Evolutionary conservation across 2,329 filamentous ascomycete species (phyloP), one percentile per base, ranked within the genome.

Genomic region (Fusarium agapanthi): DNA sequence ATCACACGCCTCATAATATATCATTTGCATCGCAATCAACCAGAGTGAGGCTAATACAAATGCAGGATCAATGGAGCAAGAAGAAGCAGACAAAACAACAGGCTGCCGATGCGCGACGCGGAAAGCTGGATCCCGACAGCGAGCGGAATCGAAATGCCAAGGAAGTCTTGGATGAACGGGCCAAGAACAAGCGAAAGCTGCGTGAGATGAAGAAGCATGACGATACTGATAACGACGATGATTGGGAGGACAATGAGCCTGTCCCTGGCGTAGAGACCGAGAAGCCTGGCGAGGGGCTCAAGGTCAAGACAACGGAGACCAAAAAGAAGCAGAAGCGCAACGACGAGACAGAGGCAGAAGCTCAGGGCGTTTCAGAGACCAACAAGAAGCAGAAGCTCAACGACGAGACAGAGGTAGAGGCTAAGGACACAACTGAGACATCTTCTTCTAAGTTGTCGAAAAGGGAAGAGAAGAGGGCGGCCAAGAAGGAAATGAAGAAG

Each of bases 61-160:
- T 50, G 70, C 79, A 97, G 94, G 93, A 96, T 78, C 94, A 98
- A 91, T 97, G 95, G 94, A 81, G 91, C 81, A 92, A 92, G 80
- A 97, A 96, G 84, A 98, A 98, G 86, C 95, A 98, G 84, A 95
- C 94, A 56, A 97, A 97, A 81, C 93, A 94, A 81, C 89, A 97
- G 82, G 93, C 93, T 67, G 90, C 90, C 70, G 91, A 92, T 75
- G 93, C 94, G 62, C 95, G 95, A 84, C 89, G 92, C 79, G 94
- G 93, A 67, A 98, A 98, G 84, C 88, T 98, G 44, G 94, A 98
- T 78, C 95, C 96, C 32, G 94, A 95, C 74, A 95, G 94, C 79
- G 91, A 92, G 70, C 81, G 88, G 74, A 96, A 97, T 86, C 86
- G 85, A 72, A 96, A 91, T 73, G 95, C 95, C 69, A 95, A 97